Base-by-base conservation (phyloP, 2,329 filamentous ascomycete genomes). In the Cadophora luteo-olivacea region DNA sequence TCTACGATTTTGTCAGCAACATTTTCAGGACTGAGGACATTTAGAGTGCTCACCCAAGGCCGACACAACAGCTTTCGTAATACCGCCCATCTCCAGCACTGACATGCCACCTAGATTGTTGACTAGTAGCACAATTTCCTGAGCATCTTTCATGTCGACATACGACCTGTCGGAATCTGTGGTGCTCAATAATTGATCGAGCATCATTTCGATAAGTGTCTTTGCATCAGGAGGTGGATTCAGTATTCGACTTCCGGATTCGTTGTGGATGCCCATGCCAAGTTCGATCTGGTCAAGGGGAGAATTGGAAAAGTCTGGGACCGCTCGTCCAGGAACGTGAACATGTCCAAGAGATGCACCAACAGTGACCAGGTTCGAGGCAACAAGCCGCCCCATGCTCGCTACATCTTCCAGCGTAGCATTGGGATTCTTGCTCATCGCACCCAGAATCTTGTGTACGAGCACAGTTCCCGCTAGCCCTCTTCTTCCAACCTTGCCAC, bases 231-330 rank as follows among this genome's bases (percentile, higher is more conserved):
- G 58, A 1, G 25, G 49, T 25, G 55, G 55, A 32, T 38, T 65
- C 9, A 61, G 38, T 14, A 51, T 22, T n/a, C 55, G 54, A 38
- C 78, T 69, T 73, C 81, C 81, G 5, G 82, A 81, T 74, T 85
- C 83, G 65, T 85, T 85, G 72, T 85, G 83, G 55, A 84, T 84
- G 0, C 83, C 83, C 81, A 84, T 84, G 16, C 80, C 80, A 24
- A 81, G 65, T 5, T 81, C 80, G 69, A 78, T 78, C 6, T 79
- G 72, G 69, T 79, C 72, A 11, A 72, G 70, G n/a, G 76, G 75
- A 1, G 84, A 78, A 0, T 79, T 78, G 70, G 84, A 80, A 63
- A 84, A 11, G 7, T 38, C 25, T 8, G 45, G n/a, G 6, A 8
- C 45, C 1, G 45, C 19, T 5, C 45, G 45, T 5, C 45, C 45